Evolutionary conservation across 1,284 basidiomycete genomes (phyloP).

Genomic region (Erythrobasidium hasegawianum): DNA sequence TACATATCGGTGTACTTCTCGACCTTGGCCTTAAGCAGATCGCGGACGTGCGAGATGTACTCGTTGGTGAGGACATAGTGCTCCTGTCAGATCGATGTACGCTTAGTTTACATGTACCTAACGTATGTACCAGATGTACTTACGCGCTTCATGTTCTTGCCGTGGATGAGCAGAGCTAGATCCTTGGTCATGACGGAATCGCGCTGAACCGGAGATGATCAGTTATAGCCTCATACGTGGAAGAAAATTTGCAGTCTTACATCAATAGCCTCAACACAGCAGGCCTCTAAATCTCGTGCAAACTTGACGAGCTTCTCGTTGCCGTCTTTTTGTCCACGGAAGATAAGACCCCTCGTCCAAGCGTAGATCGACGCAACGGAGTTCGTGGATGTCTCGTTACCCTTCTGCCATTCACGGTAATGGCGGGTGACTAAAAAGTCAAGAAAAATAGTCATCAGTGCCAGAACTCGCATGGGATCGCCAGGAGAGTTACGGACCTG

Average conservation of each 20-base stretch:
- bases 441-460: no score
- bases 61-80: constrained; percentile 89
- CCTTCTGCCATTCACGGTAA: constrained; percentile 93
- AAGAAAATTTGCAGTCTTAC: no score
- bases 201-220: no score
- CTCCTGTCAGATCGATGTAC: constrained; percentile 66
- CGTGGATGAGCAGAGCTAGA: constrained; percentile 89
- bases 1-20: constrained; percentile 17
- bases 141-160: constrained; percentile 57
- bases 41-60: constrained; percentile 59
- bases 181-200: constrained; percentile 95
- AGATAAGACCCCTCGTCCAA: constrained; percentile 91
- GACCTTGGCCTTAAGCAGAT: constrained; percentile 27
- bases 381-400: constrained; percentile 84
- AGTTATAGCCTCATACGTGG: no score
- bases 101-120: no score
- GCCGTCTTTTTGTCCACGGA: constrained; percentile 87
- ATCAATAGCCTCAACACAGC: constrained; percentile 90
- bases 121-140: no score
- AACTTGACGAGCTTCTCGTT: constrained; percentile 74
- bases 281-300: constrained; percentile 74
- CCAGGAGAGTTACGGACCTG: constrained; percentile 19
- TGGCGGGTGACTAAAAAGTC: constrained; percentile 71
- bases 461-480: constrained; percentile 26
- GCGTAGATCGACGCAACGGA: constrained; percentile 98